phyloP scores from a whole-genome alignment of 495 filamentous ascomycete species.

The Penicillium ucsense region DNA sequence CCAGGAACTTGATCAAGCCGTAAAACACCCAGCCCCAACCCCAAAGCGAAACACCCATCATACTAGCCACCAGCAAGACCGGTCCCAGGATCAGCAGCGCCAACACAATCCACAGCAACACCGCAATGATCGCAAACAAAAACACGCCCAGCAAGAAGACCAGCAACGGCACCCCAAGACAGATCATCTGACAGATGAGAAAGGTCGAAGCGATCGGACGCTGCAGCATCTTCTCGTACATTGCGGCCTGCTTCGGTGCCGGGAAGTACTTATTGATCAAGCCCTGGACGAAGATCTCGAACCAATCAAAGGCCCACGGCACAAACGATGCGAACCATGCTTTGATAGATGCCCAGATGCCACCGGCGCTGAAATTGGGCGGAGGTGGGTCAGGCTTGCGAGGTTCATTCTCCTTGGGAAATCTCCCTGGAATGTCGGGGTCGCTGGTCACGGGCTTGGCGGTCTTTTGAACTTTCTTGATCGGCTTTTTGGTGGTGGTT shows the following conservation, averaged over 20 bases:
- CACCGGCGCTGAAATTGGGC: constrained; percentile 11
- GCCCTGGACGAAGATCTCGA: constrained; percentile 18
- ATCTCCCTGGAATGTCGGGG: constrained; percentile 20
- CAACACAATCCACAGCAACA: constrained; percentile 25
- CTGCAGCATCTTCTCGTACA: constrained; percentile 23
- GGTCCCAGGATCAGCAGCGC: constrained; percentile 29
- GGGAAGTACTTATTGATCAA: constrained; percentile 22
- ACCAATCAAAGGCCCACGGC: constrained; percentile 19
- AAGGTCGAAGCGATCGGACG: constrained; percentile 26
- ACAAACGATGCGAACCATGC: constrained; percentile 11
- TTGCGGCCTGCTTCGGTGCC: constrained; percentile 16
- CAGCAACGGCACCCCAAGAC: constrained; percentile 28
- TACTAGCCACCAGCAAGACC: constrained; percentile 25
- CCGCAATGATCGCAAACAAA: constrained; percentile 25
- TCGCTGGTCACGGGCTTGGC: constrained; percentile 13
- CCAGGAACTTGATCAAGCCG: constrained; percentile 27
- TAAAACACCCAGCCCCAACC: constrained; percentile 35
- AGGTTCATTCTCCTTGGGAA: constrained; percentile 20
- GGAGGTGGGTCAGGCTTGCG: constrained; percentile 9
- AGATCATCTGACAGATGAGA: constrained; percentile 27
- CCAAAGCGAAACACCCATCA: constrained; percentile 30
- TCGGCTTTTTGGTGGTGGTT: constrained; percentile 10
- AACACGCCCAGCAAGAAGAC: constrained; percentile 28
- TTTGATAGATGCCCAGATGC: constrained; percentile 7
- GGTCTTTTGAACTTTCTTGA: constrained; percentile 11